Conservation (phyloP, 176 grass and related monocot species). For the Phoenix dactylifera region DNA sequence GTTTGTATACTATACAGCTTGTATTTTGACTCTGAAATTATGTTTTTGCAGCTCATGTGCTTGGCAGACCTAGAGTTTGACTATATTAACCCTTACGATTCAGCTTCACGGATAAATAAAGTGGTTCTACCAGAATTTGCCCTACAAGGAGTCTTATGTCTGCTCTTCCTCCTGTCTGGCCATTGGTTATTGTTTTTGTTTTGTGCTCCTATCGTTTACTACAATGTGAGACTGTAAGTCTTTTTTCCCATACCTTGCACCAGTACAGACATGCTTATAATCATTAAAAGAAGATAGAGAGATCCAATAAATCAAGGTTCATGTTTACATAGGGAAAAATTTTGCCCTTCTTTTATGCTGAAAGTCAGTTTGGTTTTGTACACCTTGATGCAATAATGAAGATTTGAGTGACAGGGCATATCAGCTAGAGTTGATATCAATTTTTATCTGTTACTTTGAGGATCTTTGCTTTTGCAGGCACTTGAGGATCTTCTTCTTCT, state of each 20-base stretch:
- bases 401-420: too few species aligned
- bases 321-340: too few species aligned
- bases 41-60: conserved; percentile 62
- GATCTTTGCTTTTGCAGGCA: too few species aligned
- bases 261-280: neutral
- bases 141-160: conserved; percentile 51
- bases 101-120: conserved; percentile 82
- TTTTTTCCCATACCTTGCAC: conserved; percentile 1
- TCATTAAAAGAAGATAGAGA: neutral
- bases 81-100: conserved; percentile 94
- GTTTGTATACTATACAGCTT: conserved; percentile 13
- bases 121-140: conserved; percentile 77
- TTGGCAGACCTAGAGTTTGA: conserved; percentile 96
- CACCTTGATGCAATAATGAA: too few species aligned
- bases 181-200: conserved; percentile 85
- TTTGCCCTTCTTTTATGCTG: too few species aligned
- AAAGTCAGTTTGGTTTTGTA: too few species aligned
- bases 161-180: conserved; percentile 69
- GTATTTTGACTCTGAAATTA: conserved; percentile 8
- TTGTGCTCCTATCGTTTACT: conserved; percentile 64
- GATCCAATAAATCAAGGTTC: neutral
- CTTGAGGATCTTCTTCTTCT: too few species aligned
- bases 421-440: too few species aligned
- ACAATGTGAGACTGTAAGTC: conserved; percentile 82
- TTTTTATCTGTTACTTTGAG: too few species aligned